phyloP scores from a whole-genome alignment of 176 grass and related monocot species.

The Eragrostis curvula region DNA sequence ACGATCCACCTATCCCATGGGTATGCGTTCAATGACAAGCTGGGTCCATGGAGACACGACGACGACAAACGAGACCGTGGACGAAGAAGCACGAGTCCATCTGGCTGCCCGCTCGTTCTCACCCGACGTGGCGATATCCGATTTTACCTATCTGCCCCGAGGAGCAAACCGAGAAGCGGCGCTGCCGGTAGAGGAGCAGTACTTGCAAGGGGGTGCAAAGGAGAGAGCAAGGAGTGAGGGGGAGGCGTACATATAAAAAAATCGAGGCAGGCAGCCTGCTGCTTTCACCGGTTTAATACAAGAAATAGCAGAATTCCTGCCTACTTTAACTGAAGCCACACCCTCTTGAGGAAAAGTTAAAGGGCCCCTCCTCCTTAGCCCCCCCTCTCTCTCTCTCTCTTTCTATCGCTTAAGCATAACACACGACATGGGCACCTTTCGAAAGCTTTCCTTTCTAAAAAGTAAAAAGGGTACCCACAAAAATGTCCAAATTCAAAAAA shows the following conservation, averaged over 20 bases:
- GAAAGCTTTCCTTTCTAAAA: no score
- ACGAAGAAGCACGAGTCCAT: no score
- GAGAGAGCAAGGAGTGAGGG: conserved; percentile 43
- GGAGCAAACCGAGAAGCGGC: conserved; percentile 38
- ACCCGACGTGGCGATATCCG: no score
- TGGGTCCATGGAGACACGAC: no score
- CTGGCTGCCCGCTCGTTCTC: no score
- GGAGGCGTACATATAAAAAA: conserved; percentile 72
- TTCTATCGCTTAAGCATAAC: conserved; percentile 37
- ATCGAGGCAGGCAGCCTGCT: conserved; percentile 60
- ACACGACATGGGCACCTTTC: conserved; percentile 39
- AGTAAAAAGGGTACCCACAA: no score
- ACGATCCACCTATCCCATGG: no score
- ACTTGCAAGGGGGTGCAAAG: conserved; percentile 38
- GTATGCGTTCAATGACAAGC: no score
- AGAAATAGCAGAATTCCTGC: conserved; percentile 70
- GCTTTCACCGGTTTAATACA: conserved; percentile 67
- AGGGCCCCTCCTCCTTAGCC: conserved; percentile 40
- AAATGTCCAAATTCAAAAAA: no score
- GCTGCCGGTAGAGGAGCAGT: conserved; percentile 1
- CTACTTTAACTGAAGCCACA: conserved; percentile 88
- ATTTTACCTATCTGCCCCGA: no score
- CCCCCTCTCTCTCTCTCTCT: conserved; percentile 36
- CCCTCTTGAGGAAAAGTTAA: conserved; percentile 80
- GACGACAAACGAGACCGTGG: no score